Base-by-base conservation (phyloP, 2,329 filamentous ascomycete genomes). In the Fusarium incarnatum region DNA sequence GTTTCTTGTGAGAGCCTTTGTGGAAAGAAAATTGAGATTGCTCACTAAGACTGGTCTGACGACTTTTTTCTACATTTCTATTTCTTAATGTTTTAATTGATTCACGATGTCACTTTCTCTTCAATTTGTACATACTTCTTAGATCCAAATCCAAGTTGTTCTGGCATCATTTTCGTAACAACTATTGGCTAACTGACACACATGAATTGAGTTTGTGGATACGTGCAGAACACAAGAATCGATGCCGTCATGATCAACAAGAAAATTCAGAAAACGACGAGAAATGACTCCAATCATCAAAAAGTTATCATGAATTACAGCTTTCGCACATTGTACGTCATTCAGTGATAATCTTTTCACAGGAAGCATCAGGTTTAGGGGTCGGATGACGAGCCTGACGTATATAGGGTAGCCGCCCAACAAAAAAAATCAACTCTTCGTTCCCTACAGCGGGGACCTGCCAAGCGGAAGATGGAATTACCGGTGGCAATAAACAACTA, bases 101-200 rank as follows among this genome's bases (percentile, higher is more conserved):
- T 6, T 37, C 18, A 37, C 6, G 18, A 37, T 37, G 18, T 4
- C 6, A 7, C 0, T n/a, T n/a, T n/a, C 1, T 12, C 5, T 37
- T 37, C 34, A n/a, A 37, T 6, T 3, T n/a, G 18, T 37, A 37
- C 7, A 37, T 37, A 37, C 10, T 37, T 37, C 4, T 6, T 11
- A 1, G 5, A 37, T n/a, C 10, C 12, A 7, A 37, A n/a, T n/a
- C n/a, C 1, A 0, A 11, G 18, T n/a, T 12, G 3, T 37, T 11
- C 10, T n/a, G 34, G 5, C 7, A 3, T 12, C 10, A 12, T 3
- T 9, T 6, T 5, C 1, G 8, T 8, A 10, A 18, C 1, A 34
- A 15, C 4, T 16, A 5, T 9, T 2, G 15, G 4, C 15, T 16
- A 16, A 8, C 3, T 9, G 8, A 6, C 15, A 8, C 15, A 32